Base-by-base conservation (phyloP, 140 eudicot species). In the Stevia rebaudiana region DNA sequence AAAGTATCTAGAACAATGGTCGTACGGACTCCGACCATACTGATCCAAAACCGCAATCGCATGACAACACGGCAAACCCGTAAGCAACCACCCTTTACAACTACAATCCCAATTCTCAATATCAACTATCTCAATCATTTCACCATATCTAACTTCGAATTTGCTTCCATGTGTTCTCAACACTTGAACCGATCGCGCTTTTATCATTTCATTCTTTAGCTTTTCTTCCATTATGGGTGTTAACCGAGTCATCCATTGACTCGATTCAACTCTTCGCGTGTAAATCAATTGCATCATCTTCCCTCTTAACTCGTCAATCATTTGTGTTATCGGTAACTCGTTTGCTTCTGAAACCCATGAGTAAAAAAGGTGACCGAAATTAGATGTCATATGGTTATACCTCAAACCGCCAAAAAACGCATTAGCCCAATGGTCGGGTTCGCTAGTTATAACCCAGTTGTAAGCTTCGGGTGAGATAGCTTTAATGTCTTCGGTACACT, bases 211-310 rank as follows among this genome's bases (percentile, higher is more conserved):
- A 13, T 78, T 78, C 55, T 72, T 72, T 10, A 78, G 64, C 43
- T 72, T 78, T 66, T 78, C 82, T 61, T 78, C 82, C 82, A 78
- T 78, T 6, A 72, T 39, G 17, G 82, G 82, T 17, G 82, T 78
- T 43, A 78, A 39, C 43, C 79, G 78, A 15, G 82, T 65, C 54
- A 78, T 41, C 82, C 82, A 78, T 8, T 73, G 82, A 37, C 51
- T 78, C 2, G 79, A 78, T 18, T 78, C 82, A 39, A 72, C 78
- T 61, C 82, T 54, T n/a, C 82, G 82, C 3, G 70, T 67, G 71
- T 78, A 67, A 5, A 78, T 78, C 39, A 78, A 64, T 17, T 78
- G 75, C 82, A 78, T 78, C 71, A 78, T 72, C 55, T 67, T 78
- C 52, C 78, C 82, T 25, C 82, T 62, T 23, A 78, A 61, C 3